Base-by-base conservation (phyloP, 2,329 filamentous ascomycete species). In the Neoarthrinium moseri region DNA sequence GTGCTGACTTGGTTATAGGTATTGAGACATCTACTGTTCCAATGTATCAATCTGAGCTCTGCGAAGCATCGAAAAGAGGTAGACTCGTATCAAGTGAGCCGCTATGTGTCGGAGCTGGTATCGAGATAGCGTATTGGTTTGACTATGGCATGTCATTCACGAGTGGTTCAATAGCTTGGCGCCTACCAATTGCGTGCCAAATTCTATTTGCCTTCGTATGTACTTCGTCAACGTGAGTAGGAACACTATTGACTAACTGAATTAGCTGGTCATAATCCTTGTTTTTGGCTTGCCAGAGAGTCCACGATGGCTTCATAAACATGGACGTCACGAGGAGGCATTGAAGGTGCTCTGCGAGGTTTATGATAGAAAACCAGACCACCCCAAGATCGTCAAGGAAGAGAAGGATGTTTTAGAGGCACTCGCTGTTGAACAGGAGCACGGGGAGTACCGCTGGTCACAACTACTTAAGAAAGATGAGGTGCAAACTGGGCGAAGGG, bases 41-140 rank as follows among this genome's bases (percentile, higher is more conserved):
- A 1, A 65, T 55, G 63, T 70, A 72, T 45, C 72, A 75, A 47
- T 63, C 68, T 1, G 73, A 77, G 51, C 60, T 74, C 1, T 72
- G 67, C 37, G 64, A 70, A 39, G 64, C 65, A 1, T 59, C 65
- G n/a, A 66, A 65, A 34, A 60, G 73, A 30, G 73, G 71, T 32
- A 64, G 65, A 15, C 61, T 70, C 7, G 68, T 75, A 20, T 67
- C 63, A n/a, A 62, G 59, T n/a, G 68, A 74, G 44, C 48, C 51
- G 1, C 22, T 58, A 2, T 56, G 59, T 12, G 56, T 60, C 3
- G 57, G 57, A 3, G 47, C 59, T 5, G 59, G 59, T 1, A 58
- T 62, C 22, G 53, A 52, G 5, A 50, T 63, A 27, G 56, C 58
- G 0, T 64, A 64, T 45, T 62, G 59, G 63, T 54, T 63, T 10